Conservation (phyloP, 352 stramenopile species). For the Phytophthora pseudosyringae region DNA sequence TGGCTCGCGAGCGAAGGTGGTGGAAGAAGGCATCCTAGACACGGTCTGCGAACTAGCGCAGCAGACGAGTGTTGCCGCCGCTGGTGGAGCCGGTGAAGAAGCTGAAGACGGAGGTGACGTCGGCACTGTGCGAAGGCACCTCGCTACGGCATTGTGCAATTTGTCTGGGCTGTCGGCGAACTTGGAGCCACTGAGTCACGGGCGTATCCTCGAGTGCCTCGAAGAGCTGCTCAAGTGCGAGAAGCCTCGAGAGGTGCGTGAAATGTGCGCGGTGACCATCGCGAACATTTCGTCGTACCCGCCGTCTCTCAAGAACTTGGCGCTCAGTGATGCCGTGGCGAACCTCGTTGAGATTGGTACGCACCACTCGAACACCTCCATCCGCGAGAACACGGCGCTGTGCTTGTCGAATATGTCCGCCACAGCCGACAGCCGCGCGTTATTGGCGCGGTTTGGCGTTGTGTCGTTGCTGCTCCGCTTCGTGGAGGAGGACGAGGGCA, state of each 20-base stretch:
- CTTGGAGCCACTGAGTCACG: conserved; percentile 69
- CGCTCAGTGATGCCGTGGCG: conserved; percentile 65
- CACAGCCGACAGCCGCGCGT: conserved; percentile 59
- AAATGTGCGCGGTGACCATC: conserved; percentile 76
- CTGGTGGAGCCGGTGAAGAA: conserved; percentile 11
- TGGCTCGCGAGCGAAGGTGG: conserved; percentile 69
- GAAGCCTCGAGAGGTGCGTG: conserved; percentile 61
- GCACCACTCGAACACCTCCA: conserved; percentile 47
- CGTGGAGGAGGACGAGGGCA: conserved; percentile 53
- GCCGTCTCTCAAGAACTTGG: conserved; percentile 68
- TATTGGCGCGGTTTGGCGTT: conserved; percentile 68
- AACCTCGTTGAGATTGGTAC: conserved; percentile 68
- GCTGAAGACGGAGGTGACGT: conserved; percentile 31
- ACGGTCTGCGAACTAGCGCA: conserved; percentile 74
- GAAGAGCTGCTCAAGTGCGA: conserved; percentile 80
- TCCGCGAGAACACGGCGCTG: conserved; percentile 80
- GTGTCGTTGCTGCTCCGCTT: conserved; percentile 77
- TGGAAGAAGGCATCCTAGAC: conserved; percentile 83
- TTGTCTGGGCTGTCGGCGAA: conserved; percentile 78
- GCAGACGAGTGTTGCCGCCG: conserved; percentile 20
- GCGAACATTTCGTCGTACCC: conserved; percentile 79
- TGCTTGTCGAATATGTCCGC: conserved; percentile 79
- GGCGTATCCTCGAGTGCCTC: conserved; percentile 73
- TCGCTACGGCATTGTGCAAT: conserved; percentile 82
- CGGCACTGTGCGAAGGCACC: conserved; percentile 51